Base-by-base conservation (phyloP, 1,284 basidiomycete genomes). In the Microstroma glucosiphilum region DNA sequence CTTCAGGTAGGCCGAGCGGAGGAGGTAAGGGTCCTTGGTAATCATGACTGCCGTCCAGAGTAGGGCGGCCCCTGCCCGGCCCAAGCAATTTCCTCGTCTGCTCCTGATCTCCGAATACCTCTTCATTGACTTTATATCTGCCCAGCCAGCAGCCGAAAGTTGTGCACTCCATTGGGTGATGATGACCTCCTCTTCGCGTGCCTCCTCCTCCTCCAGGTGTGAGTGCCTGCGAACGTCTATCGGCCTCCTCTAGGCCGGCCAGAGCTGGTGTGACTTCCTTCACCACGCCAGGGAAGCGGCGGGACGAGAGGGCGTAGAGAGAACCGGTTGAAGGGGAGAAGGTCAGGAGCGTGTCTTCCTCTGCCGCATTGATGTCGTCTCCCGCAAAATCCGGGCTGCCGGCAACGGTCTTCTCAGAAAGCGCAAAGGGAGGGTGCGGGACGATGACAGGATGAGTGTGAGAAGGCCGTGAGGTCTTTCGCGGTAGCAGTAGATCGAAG, bases 141-240 rank as follows among this genome's bases (percentile, higher is more conserved):
- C 72, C 72, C 17, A 75, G 62, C 70, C 71, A 73, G 62, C 72
- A 75, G 1, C 72, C 71, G 25, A 68, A 72, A 0, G 69, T 68
- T 0, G 63, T 53, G 60, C 71, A 71, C 40, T 67, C 37, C n/a
- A 58, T 40, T 55, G 48, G 56, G 56, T 40, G 55, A 37, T 61
- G 30, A 46, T 57, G 30, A 37, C 30, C 30, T 37, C 30, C 17
- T 63, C 61, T 40, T 64, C 65, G 4, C 60, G 65, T 13, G 66
- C 62, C 12, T 62, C 60, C 3, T 66, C 62, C 15, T 55, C 56
- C 11, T 63, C 69, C 53, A 61, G 67, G 43, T 64, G 66, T 7
- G 66, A 63, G 58, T 30, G 37, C 46, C 7, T 56, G 59, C 48
- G 57, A 21, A 4, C 8, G 2, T 60, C 23, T 49, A 6, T 54